Conservation (phyloP, 2,329 filamentous ascomycete genomes). For the Curvularia hawaiiensis region DNA sequence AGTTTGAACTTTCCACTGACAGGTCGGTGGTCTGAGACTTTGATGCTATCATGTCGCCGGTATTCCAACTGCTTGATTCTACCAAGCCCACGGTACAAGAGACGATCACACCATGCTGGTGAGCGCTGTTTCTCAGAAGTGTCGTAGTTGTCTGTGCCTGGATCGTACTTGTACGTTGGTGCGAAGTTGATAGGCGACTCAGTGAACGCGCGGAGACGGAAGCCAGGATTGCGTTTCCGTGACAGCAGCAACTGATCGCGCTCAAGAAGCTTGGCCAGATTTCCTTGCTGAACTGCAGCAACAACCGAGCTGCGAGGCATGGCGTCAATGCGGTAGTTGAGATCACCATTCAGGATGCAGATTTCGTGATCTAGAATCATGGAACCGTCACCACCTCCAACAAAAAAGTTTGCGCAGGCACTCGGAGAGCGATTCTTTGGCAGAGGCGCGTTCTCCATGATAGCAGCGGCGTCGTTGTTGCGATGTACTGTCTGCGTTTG, state of each 20-base stretch:
- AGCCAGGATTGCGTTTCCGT: constrained; percentile 84
- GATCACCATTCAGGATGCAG: constrained; percentile 93
- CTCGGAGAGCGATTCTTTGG: constrained; percentile 71
- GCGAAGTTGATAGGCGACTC: constrained; percentile 90
- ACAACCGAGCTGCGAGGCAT: constrained; percentile 95
- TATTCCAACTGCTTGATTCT: constrained; percentile 89
- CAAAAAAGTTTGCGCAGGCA: constrained; percentile 75
- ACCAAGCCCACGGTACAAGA: constrained; percentile 83
- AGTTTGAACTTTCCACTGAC: constrained; percentile 86
- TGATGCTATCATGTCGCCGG: constrained; percentile 77
- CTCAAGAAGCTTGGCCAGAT: constrained; percentile 84
- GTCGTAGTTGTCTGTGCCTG: constrained; percentile 92
- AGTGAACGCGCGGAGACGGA: constrained; percentile 86
- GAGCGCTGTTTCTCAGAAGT: constrained; percentile 92
- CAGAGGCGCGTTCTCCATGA: constrained; percentile 80
- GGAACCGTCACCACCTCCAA: constrained; percentile 90
- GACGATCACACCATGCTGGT: constrained; percentile 94
- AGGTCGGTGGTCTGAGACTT: constrained; percentile 89
- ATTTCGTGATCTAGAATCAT: constrained; percentile 98
- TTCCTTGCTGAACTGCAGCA: constrained; percentile 78
- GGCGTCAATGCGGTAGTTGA: constrained; percentile 98
- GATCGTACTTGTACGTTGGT: constrained; percentile 98
- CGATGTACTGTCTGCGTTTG: constrained; percentile 88
- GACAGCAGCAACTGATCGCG: constrained; percentile 92
- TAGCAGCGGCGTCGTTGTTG: constrained; percentile 89